Evolutionary conservation across 2,329 filamentous ascomycete genomes (phyloP), one percentile per base, ranked within the genome.

Genomic region (Alternaria panax): DNA sequence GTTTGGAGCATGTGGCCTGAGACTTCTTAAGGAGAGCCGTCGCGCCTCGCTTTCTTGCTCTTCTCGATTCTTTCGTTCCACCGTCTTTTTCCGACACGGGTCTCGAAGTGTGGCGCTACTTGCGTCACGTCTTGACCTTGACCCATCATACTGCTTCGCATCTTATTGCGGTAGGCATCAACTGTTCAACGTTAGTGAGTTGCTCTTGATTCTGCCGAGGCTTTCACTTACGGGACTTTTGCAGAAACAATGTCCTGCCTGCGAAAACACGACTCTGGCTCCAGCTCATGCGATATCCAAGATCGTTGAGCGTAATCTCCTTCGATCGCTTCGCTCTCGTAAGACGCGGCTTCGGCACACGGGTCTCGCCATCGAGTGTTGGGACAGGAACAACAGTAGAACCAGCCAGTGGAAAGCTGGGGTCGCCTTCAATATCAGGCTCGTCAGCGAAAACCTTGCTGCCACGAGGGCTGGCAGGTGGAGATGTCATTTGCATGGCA

Each of bases 261-360:
- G 93, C 90, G 81, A 98, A 97, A 11, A 94, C 92, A 72, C 94
- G 86, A 76, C 93, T 95, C 81, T 98, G 94, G 54, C 93, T 89
- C 94, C 95, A 99, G 48, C 92, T 93, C 91, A 99, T 96, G 46
- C 94, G 88, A 77, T 96, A 96, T 2, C 93, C 94, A 45, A 98
- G 82, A 74, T 98, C 93, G 75, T 98, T 98, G 62, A 98, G 82
- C 48, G 92, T 87, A n/a, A 95, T 88, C 76, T 98, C 94, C 80
- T 92, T 95, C 50, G 85, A 86, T 50, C 92, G 87, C 67, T 88
- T 86, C 43, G 83, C 82, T 73, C 87, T 88, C 50, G 88, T 88
- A 78, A 93, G 88, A 59, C 88, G 85, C 25, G 93, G 92, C 40
- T 96, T 89, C 2, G 88, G 86, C 36, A 96, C 84, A 72, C 92